phyloP scores from a whole-genome alignment of 768 basidiomycete species.

The Lentinula edodes region DNA sequence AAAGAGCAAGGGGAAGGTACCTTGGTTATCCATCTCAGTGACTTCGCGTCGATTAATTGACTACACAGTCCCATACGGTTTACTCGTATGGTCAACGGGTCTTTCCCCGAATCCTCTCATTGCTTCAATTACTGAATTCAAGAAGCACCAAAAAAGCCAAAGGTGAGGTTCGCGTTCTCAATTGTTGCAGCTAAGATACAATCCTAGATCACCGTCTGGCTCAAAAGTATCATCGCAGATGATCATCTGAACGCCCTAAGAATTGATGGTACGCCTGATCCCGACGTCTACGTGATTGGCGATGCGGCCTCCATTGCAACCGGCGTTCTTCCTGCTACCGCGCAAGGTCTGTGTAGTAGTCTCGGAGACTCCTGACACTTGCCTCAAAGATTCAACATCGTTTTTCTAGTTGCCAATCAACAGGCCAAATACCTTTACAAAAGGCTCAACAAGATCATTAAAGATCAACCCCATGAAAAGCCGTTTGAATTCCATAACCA shows the following conservation, averaged over 20 bases:
- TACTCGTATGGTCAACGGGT: slow-evolving; percentile 87
- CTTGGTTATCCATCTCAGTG: not conserved
- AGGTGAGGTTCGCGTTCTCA: slow-evolving; percentile 27
- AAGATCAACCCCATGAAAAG: slow-evolving; percentile 35
- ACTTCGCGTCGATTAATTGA: not conserved
- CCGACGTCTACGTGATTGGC: slow-evolving; percentile 78
- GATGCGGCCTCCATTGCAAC: slow-evolving; percentile 63
- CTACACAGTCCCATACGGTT: slow-evolving; percentile 64
- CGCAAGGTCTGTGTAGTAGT: slow-evolving; percentile 53
- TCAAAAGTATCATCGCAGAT: not conserved
- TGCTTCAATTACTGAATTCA: slow-evolving; percentile 47
- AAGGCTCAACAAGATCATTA: slow-evolving; percentile 59
- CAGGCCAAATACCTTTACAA: slow-evolving; percentile 65
- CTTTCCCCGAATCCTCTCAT: slow-evolving; percentile 79
- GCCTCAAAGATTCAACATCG: not conserved
- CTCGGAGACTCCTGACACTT: slow-evolving; percentile 4
- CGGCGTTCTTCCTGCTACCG: slow-evolving; percentile 70
- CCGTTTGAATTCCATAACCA: slow-evolving; percentile 69
- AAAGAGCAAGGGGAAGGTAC: slow-evolving; percentile 69
- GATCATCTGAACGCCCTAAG: slow-evolving; percentile 57
- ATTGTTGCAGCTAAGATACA: not conserved
- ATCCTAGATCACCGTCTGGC: not conserved
- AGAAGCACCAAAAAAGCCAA: slow-evolving; percentile 56
- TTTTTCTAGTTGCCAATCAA: slow-evolving; percentile 61
- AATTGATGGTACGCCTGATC: slow-evolving; percentile 45